Conservation (phyloP, 2,329 filamentous ascomycete species). For the Alternaria ethzedia region DNA sequence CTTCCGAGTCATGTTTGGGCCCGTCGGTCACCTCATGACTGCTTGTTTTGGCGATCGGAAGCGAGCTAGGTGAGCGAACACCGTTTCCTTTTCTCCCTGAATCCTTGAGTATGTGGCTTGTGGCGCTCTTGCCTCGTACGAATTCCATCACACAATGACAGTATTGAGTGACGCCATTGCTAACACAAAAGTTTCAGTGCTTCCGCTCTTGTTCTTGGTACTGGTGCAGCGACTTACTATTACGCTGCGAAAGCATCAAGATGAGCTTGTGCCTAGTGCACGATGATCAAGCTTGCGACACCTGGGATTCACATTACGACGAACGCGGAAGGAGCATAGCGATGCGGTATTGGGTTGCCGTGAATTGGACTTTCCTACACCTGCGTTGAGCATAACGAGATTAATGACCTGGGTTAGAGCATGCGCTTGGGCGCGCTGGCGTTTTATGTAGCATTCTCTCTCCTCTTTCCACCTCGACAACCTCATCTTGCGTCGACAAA, state of each 20-base stretch:
- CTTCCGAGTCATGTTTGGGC: constrained; percentile 14
- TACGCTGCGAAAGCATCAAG: constrained; percentile 5
- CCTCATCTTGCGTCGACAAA: background rate
- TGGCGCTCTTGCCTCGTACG: background rate
- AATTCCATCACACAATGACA: background rate
- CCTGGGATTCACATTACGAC: background rate
- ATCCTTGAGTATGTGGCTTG: constrained; percentile 1
- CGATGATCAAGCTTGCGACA: background rate
- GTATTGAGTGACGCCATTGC: background rate
- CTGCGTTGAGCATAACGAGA: background rate
- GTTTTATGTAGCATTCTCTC: constrained; percentile 3
- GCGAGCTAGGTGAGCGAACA: constrained; percentile 30
- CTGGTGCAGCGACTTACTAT: constrained; percentile 17
- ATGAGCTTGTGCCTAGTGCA: background rate
- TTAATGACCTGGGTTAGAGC: background rate
- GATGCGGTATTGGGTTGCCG: background rate
- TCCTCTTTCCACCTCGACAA: background rate
- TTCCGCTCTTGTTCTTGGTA: constrained; percentile 11
- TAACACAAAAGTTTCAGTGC: constrained; percentile 10
- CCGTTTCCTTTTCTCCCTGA: background rate
- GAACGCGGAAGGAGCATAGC: background rate
- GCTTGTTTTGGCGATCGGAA: constrained; percentile 26
- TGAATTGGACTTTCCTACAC: background rate
- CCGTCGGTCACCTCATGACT: constrained; percentile 19
- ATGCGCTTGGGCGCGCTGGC: constrained; percentile 1